Evolutionary conservation across 108 stramenopile genomes (phyloP), one percentile per base, ranked within the genome.

Genomic region (Fistulifera pelliculosa): DNA sequence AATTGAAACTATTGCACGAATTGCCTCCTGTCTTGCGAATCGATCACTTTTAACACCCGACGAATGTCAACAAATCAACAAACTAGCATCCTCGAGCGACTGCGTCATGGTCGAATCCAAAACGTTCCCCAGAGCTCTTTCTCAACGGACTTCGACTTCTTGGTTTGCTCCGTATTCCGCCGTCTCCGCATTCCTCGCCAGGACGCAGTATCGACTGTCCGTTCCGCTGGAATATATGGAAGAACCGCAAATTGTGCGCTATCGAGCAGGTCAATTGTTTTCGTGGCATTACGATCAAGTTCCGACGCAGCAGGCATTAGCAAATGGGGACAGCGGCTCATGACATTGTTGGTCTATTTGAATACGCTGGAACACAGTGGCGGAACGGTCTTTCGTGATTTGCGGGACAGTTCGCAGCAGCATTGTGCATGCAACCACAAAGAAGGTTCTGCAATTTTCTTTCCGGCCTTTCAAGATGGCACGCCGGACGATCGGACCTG

Each of bases 221-320:
- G 58, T 86, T 21, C 54, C 60, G 1, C 73, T 83, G 24, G 75
- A 79, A 50, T 61, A 68, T 25, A 84, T 72, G 74, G 88, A 90
- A 65, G 88, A 90, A 55, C 83, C 88, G 1, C 88, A 90, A 66
- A 85, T 75, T 28, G 88, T 90, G 24, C 68, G 79, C 51, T 73
- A 54, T 52, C 69, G 77, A 38, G 58, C 69, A 21, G 69, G 51
- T 17, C 83, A 90, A 55, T 76, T 77, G 53, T 90, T 85, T 51
- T 83, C 81, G 1, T 90, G 88, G 88, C 88, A 90, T 60, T 56
- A 84, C 13, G 88, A 90, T 61, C 83, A 82, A 1, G 53, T 90
- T 18, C 66, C 77, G 12, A 77, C 83, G 2, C 47, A 57, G 1
- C 77, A 74, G 41, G 60, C n/a, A n/a, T 54, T 10, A 40, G 56